A percentile compares a stretch with the other conserved stretches of the same genome.
These are phyloP conservation scores for Tetrahymena thermophila DNA, from an alignment of 73 alveolate species.

Conservation along the genomic window DNA sequence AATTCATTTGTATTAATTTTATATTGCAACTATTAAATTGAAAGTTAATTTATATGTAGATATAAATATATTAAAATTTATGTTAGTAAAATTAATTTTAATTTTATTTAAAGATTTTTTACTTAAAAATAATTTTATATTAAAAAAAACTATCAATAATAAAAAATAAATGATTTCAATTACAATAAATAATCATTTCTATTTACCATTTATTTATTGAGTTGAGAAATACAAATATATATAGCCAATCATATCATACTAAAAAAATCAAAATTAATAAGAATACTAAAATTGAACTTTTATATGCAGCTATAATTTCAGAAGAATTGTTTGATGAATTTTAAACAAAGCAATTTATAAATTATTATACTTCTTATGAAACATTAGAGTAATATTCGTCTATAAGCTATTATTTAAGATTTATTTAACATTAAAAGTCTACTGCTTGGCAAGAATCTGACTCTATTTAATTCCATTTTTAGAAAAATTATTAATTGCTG, in stretches of 20 bases:
- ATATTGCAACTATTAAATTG: no score
- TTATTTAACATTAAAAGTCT: not conserved
- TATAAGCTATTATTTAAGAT: not conserved
- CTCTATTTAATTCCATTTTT: not conserved
- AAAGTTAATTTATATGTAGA: no score
- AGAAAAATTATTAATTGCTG: not conserved
- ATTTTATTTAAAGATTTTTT: no score
- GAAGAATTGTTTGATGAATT: not conserved
- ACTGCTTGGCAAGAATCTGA: not conserved
- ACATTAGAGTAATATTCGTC: not conserved
- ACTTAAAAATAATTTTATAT: no score
- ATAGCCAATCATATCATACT: not conserved
- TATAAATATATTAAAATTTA: no score
- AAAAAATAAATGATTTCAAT: no score
- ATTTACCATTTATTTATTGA: no score
- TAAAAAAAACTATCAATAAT: no score
- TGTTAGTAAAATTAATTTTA: no score
- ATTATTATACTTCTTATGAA: not conserved
- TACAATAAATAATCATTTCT: no score
- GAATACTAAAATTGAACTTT: not conserved
- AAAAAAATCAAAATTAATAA: not conserved
- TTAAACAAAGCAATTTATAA: not conserved
- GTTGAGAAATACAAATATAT: not conserved
- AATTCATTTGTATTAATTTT: no score
- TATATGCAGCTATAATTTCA: not conserved